Base-by-base conservation (phyloP, 139 green algal species). In the Haematococcus sp. region DNA sequence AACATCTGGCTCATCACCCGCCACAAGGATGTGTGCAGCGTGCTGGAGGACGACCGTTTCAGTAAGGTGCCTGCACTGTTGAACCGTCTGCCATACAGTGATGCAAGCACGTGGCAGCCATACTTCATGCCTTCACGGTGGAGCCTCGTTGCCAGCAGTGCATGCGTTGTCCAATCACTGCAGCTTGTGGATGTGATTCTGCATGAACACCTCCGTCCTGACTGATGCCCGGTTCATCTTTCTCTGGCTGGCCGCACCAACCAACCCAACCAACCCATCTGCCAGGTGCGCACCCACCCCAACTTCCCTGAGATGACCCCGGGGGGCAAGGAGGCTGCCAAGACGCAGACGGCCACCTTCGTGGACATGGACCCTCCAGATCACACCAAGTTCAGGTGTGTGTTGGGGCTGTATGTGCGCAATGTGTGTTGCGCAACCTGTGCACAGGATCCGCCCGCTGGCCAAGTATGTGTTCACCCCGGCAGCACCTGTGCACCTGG, bases 351-450 rank as follows among this genome's bases (percentile, higher is more conserved):
- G 30, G 43, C 81, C n/a, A 84, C 81, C n/a, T 86, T 81, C 64
- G 81, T 86, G 59, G 81, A 86, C 69, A 71, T 82, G 63, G 74
- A 87, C 66, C 81, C 81, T 2, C 76, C 74, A 4, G 13, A 84
- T 46, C 75, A 84, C 77, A 87, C 77, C 34, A 72, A 67, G 16
- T 81, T 73, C 73, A 66, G 81, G 44, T 73, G 28, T 13, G n/a
- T n/a, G 46, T 55, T 15, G 46, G 46, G 17, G 46, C 46, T 55
- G 46, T 55, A 56, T 32, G 16, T 27, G 23, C 17, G 34, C n/a
- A 22, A 52, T 76, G 31, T 69, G 65, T 66, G 75, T 11, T 4
- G 54, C 9, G 11, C 11, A 22, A 33, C 63, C 30, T 19, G 2
- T 33, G 49, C 31, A 52, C 22, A 55, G 46, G 15, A 55, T 55